Evolutionary conservation across 2,329 filamentous ascomycete genomes (phyloP), one percentile per base, ranked within the genome.

Genomic region (Aspergillus japonicus): DNA sequence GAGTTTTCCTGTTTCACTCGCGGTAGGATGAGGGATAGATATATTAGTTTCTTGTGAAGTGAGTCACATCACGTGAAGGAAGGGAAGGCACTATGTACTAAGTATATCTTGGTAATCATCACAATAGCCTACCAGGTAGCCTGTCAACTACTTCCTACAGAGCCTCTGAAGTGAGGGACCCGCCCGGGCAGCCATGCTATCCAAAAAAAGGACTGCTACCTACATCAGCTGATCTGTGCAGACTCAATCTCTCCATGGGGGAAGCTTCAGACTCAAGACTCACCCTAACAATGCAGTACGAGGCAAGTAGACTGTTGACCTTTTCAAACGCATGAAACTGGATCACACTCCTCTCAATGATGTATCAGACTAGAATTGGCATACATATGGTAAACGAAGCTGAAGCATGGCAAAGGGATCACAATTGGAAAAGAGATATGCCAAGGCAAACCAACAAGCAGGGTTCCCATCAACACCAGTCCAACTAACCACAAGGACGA

Each of bases 281-380:
- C 44, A 12, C 11, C 33, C 14, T 6, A 16, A 10, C 29, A 55
- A 47, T 47, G 26, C 53, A 12, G n/a, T 35, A 55, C 24, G 26
- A 44, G 31, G n/a, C 42, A 47, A 54, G n/a, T 26, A 31, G n/a
- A 23, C 31, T 33, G 24, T 52, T 19, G 47, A 62, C 56, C 48
- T 61, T 57, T 55, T 62, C 57, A 62, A 59, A 54, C 59, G 59
- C 64, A 53, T 56, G 58, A 62, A 66, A 61, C 56, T 62, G 61
- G 56, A 62, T 60, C 60, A 64, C 65, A 62, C 68, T 67, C 68
- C 68, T 50, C 62, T 65, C 59, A 64, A 70, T 68, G 66, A 63
- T 61, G 49, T 56, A 65, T 59, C 56, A 66, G 57, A 55, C 48
- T 55, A 58, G 23, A 50, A 59, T 50, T 50, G 56, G 57, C 33